Evolutionary conservation across 306 rosid species (phyloP).

Genomic region (Lathyrus oleraceus): DNA sequence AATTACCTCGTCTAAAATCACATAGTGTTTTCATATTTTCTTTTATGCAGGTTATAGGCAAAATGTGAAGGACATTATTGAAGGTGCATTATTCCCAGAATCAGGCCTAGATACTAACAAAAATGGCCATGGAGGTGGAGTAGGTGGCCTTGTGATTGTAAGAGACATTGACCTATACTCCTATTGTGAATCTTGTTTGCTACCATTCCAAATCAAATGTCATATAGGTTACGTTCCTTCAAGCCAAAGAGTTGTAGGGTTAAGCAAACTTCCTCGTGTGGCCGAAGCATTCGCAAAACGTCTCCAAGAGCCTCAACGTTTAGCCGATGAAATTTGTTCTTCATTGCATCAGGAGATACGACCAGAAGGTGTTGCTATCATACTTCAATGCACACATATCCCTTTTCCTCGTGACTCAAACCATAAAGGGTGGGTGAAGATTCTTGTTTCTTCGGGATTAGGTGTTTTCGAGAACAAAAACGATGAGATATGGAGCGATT

Average conservation of each 20-base stretch:
- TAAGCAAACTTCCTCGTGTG: conserved; percentile 62
- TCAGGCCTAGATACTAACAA: conserved; percentile 61
- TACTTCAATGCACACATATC: conserved; percentile 67
- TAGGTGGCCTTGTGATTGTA: conserved; percentile 91
- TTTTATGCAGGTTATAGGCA: conserved; percentile 62
- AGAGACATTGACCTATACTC: conserved; percentile 80
- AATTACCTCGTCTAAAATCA: too few species aligned
- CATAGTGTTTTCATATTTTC: too few species aligned
- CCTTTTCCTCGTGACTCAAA: conserved; percentile 60
- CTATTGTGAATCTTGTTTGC: conserved; percentile 86
- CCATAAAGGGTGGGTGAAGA: conserved; percentile 52
- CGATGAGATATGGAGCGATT: conserved; percentile 65
- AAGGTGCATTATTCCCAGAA: conserved; percentile 89
- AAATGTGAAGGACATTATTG: conserved; percentile 71
- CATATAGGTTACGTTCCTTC: conserved; percentile 92
- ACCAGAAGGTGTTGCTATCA: conserved; percentile 77
- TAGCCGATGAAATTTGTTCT: conserved; percentile 31
- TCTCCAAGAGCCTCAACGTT: conserved; percentile 55
- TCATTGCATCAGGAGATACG: conserved; percentile 52
- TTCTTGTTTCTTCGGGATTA: conserved; percentile 51
- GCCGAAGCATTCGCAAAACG: conserved; percentile 49
- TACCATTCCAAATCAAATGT: conserved; percentile 82
- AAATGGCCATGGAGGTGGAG: conserved; percentile 88
- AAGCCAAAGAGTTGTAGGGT: conserved; percentile 48
- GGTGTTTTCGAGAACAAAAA: conserved; percentile 63